Evolutionary conservation across 2,329 filamentous ascomycete genomes (phyloP), one percentile per base, ranked within the genome.

Genomic region (Beauveria australis): DNA sequence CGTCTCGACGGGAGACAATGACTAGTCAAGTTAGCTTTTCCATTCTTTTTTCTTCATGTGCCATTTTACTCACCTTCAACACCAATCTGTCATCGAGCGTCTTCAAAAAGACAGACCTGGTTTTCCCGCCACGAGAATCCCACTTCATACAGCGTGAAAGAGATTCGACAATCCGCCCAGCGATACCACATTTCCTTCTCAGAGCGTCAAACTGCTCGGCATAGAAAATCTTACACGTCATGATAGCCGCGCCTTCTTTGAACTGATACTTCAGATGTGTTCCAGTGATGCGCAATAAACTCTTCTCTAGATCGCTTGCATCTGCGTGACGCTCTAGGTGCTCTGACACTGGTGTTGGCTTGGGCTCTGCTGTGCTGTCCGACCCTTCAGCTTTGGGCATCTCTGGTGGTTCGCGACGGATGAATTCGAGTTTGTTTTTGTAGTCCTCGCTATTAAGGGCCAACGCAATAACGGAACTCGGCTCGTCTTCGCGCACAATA

Each of bases 161-260:
- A 1, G 92, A 97, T 71, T 99, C 94, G 28, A 97, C 87, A 65
- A 99, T 96, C 41, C 94, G 89, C 70, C 97, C 92, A 1, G 91
- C 87, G 9, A 97, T 89, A 18, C 93, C 93, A 65, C 93, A 97
- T 74, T 96, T 97, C 61, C 90, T 85, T 60, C 94, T 86, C 44
- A 99, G 81, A 3, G 94, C 94, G 74, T 99, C 94, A 67, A 99
- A 99, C 64, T 97, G 94, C 72, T 97, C 94, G 0, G 94, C 94
- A 69, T 95, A 99, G 74, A 99, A 97, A 52, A 99, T 94, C 75
- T 99, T 99, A 79, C 95, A 97, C 54, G 93, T 88, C 83, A 97
- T 96, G 68, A 89, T 91, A 3, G 95, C 93, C n/a, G 89, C 87
- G 0, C 93, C 92, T 71, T 97, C 92, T 30, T 88, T 88, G 74